Conservation (phyloP, 2,329 filamentous ascomycete species). For the Colletotrichum liriopes region DNA sequence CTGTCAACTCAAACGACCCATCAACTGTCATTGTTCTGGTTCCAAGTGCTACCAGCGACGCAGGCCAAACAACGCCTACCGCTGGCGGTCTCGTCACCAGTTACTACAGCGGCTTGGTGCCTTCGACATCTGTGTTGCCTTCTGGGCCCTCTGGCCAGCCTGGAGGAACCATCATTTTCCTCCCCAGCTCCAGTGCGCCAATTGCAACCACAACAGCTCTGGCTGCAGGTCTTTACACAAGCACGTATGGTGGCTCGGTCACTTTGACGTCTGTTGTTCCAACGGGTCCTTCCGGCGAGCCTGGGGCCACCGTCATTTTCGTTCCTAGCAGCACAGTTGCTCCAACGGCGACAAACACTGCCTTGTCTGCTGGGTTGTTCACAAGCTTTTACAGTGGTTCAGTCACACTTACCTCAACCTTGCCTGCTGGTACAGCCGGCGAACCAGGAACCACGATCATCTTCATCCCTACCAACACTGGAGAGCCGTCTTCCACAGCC, state of each 20-base stretch:
- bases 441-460: conserved; percentile 16
- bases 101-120: conserved; percentile 19
- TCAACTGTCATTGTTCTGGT: conserved; percentile 31
- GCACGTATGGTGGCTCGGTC: conserved; percentile 29
- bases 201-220: neutral
- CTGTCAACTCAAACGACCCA: conserved; percentile 28
- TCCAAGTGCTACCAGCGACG: conserved; percentile 10
- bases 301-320: conserved; percentile 19
- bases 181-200: conserved; percentile 2
- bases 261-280: conserved; percentile 21
- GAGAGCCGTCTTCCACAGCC: neutral
- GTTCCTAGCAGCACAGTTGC: conserved; percentile 12
- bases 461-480: conserved; percentile 16
- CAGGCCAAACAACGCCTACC: neutral
- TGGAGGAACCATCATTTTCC: conserved; percentile 25
- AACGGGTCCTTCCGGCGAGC: conserved; percentile 3
- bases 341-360: neutral
- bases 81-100: conserved; percentile 19
- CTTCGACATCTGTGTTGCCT: conserved; percentile 21
- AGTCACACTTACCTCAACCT: neutral
- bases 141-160: conserved; percentile 8
- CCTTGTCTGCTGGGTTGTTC: conserved; percentile 10
- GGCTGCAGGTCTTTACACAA: conserved; percentile 29
- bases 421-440: conserved; percentile 5
- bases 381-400: conserved; percentile 24